Evolutionary conservation across 225 moss, liverwort and hornwort genomes (phyloP).

Genomic region (Physcomitrium patens): DNA sequence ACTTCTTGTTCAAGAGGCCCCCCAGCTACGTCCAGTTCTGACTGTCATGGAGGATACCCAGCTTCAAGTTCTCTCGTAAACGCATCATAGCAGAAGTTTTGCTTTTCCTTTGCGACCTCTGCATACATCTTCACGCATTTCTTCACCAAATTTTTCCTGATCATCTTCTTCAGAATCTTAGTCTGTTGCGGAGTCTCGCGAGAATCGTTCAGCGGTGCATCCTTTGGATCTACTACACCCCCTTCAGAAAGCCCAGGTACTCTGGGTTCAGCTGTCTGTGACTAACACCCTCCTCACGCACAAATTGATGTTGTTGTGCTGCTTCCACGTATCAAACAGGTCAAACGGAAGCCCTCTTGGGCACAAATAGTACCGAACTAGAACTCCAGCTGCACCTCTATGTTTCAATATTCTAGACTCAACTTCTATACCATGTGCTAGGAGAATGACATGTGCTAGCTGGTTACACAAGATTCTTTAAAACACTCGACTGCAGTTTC

Average conservation of each 20-base stretch:
- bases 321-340: slow-evolving; percentile 71
- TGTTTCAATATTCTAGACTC: background rate
- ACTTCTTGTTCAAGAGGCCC: slow-evolving; percentile 39
- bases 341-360: slow-evolving; percentile 66
- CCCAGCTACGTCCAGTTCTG: slow-evolving; percentile 70
- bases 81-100: slow-evolving; percentile 73
- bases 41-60: slow-evolving; percentile 74
- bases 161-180: slow-evolving; percentile 76
- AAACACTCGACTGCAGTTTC: too few relatives aligned
- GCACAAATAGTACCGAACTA: slow-evolving; percentile 68
- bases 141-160: slow-evolving; percentile 78
- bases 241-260: slow-evolving; percentile 75
- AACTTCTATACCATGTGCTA: too few relatives aligned
- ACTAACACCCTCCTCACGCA: slow-evolving; percentile 90
- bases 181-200: slow-evolving; percentile 77
- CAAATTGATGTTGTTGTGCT: slow-evolving; percentile 72
- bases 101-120: slow-evolving; percentile 69
- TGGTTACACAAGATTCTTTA: too few relatives aligned
- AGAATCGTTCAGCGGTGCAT: slow-evolving; percentile 70
- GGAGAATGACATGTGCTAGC: too few relatives aligned
- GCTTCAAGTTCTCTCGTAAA: slow-evolving; percentile 74
- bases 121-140: slow-evolving; percentile 77
- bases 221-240: slow-evolving; percentile 78
- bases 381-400: slow-evolving; percentile 76
- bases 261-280: slow-evolving; percentile 77